A percentile compares a stretch with the other conserved stretches of the same genome.
Conservation (phyloP, 345 rosid genomes). For the Melaleuca alternifolia region DNA sequence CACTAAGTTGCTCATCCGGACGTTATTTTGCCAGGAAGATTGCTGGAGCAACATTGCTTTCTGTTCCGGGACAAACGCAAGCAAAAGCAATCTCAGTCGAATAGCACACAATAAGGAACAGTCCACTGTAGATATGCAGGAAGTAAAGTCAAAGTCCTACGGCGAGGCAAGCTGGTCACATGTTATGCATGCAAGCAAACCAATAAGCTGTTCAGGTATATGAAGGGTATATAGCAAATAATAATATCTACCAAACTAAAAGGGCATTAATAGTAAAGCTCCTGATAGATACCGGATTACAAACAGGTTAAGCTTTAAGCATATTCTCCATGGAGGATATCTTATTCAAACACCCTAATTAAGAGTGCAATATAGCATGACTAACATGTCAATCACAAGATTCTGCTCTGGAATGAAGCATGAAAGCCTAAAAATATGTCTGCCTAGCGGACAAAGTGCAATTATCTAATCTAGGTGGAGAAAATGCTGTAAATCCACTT, state of each 20-base stretch:
- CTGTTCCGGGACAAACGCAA: conserved; percentile 15
- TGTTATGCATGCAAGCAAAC: not conserved
- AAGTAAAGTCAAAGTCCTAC: not conserved
- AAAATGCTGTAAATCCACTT: not conserved
- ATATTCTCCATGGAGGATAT: not conserved
- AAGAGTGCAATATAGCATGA: not conserved
- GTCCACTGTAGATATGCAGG: not conserved
- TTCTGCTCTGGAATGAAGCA: not conserved
- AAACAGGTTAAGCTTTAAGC: not conserved
- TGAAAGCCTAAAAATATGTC: not conserved
- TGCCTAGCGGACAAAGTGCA: not conserved
- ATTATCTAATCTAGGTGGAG: not conserved
- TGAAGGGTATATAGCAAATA: not conserved
- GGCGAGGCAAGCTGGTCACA: not conserved
- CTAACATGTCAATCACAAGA: not conserved
- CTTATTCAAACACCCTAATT: not conserved
- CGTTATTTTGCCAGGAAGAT: conserved; percentile 86
- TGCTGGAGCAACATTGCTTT: conserved; percentile 76
- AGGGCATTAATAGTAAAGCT: not conserved
- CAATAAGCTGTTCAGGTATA: not conserved
- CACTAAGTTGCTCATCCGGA: conserved; percentile 76
- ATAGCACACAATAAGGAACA: not conserved
- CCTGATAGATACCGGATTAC: not conserved
- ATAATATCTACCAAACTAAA: not conserved
- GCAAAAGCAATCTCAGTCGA: not conserved